Conservation (phyloP, 139 green algal genomes). For the Chlamydomonas applanata region DNA sequence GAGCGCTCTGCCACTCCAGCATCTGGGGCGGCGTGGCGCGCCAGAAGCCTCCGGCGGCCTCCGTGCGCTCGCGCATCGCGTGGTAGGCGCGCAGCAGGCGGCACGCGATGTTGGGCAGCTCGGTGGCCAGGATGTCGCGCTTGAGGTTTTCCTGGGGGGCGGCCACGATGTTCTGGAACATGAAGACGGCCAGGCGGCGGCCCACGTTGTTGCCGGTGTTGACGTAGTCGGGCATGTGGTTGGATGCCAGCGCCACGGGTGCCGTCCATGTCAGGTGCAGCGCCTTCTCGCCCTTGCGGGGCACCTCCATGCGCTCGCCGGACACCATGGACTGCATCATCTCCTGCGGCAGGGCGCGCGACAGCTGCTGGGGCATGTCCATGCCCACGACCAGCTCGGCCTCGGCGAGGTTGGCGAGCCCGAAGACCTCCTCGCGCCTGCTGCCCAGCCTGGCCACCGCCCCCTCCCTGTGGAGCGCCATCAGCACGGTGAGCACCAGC, state of each 20-base stretch:
- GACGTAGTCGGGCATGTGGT: slow-evolving; percentile 1
- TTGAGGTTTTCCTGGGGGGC: neutral
- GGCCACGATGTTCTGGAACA: neutral
- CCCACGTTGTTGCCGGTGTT: neutral
- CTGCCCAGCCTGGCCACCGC: neutral
- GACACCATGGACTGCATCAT: neutral
- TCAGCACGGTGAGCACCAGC: neutral
- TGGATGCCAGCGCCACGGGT: neutral
- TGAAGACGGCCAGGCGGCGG: neutral
- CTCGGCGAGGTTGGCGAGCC: no score
- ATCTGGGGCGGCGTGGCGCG: neutral
- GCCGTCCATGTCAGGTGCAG: neutral
- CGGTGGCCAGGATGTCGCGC: neutral
- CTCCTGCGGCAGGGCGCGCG: neutral
- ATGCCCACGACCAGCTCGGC: neutral
- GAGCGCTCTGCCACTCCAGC: neutral
- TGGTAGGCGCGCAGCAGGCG: neutral
- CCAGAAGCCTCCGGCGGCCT: neutral
- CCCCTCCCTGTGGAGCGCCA: neutral
- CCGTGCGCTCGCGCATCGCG: neutral
- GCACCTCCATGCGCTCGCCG: neutral
- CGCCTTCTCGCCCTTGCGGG: neutral
- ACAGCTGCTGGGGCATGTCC: neutral
- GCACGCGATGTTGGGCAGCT: neutral
- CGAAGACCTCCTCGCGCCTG: no score